Evolutionary conservation across 1,284 basidiomycete genomes (phyloP), one percentile per base, ranked within the genome.

Genomic region (Boletellus dicymbophilus): DNA sequence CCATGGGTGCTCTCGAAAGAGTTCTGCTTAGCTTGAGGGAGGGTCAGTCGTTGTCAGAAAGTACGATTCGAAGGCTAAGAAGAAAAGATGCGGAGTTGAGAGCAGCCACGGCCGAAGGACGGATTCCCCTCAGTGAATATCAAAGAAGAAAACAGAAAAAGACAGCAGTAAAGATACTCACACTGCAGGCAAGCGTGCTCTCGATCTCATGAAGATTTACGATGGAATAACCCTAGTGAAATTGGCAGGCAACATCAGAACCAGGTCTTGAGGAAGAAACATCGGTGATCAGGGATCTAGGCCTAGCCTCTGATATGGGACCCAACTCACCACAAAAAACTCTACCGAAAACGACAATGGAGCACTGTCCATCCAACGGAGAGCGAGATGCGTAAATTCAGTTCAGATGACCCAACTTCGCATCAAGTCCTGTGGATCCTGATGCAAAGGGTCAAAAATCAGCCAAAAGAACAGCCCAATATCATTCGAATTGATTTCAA

Each of bases 1-100:
- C 49, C 6, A 39, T 45, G 10, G 52, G 62, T 12, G 20, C 48
- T 30, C 60, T 66, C 38, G 60, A 62, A 37, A 45, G 42, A 6
- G 58, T 63, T 15, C 22, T 54, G 20, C 48, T 62, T 13, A 57
- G 51, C 47, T 49, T 62, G 48, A 59, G 57, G 44, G 64, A 67
- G 26, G 64, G 64, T 6, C 46, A 63, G 11, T 31, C 12, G 4
- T 36, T 62, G 26, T 66, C 64, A 1, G 64, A 67, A 37, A 67
- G 61, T 26, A 62, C 62, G 4, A 15, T 52, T 7, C 60, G 61
- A 31, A 52, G 62, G 41, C 28, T 62, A 3, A 65, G 64, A 42
- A 61, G 61, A 27, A 67, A 50, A 23, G 61, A 54, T 10, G 55
- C 49, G 8, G 64, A 62, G 38, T 46, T 41, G 9, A 58, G 51